Base-by-base conservation (phyloP, 176 grass and related monocot genomes). In the Pontederia paniculata region DNA sequence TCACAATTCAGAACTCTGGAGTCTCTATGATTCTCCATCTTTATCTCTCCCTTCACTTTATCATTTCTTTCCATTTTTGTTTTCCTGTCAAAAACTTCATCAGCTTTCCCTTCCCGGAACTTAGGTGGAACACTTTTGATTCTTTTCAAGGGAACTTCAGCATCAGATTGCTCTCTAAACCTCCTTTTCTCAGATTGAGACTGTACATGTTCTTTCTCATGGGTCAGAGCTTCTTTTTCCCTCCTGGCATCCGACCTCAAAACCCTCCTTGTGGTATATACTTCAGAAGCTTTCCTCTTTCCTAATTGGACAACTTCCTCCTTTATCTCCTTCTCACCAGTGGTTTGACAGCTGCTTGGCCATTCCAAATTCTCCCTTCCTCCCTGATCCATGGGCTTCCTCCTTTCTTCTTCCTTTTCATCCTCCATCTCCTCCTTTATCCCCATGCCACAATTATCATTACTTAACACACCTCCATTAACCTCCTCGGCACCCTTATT, bases 241-340 rank as follows among this genome's bases (percentile, higher is more conserved):
- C 64, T 82, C 37, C 58, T 22, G 48, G 71, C 51, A 52, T 70
- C 62, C 0, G 87, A 88, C 48, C 87, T 74, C 23, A 88, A 53
- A 18, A 81, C 48, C 62, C 80, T 88, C 70, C 77, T 88, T 2
- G 28, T 37, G 5, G 28, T 37, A 37, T 37, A 37, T 37, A 37
- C 28, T 37, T 37, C 5, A 6, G 5, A 37, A 37, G 28, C 28
- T 37, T 37, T 37, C 28, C 28, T 37, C 28, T 37, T 37, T 37
- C 28, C 7, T 37, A 6, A 37, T 37, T 37, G 28, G 28, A 37
- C 5, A 6, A 37, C 28, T 37, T 37, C 28, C 28, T 37, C 28
- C 28, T 37, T 37, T 37, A 37, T 37, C 28, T 37, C 28, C 28
- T 6, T 6, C 1, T 37, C 28, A 37, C 28, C 28, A 37, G 28